Conservation (phyloP, 257 asterid genomes). For the Mitragyna speciosa region DNA sequence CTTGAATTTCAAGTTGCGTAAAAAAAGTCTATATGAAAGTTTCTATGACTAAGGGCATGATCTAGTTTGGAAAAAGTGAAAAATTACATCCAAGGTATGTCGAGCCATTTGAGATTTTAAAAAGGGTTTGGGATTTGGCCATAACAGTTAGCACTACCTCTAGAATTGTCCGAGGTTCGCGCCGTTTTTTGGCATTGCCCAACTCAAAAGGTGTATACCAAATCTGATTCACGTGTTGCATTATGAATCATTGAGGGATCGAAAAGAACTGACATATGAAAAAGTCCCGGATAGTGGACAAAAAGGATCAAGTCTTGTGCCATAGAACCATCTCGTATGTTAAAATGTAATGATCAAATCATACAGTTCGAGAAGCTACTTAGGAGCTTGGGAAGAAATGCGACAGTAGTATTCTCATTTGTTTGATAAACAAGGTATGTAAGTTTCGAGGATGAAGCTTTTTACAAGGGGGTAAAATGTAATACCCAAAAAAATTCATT, state of each 20-base stretch:
- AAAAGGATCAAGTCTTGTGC: background rate
- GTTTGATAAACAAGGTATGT: background rate
- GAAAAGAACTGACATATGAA: background rate
- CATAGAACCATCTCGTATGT: background rate
- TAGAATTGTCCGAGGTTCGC: background rate
- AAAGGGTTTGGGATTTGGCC: background rate
- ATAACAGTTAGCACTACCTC: background rate
- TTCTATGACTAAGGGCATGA: background rate
- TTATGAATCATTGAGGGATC: background rate
- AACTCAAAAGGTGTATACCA: background rate
- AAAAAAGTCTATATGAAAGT: background rate
- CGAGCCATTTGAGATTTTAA: constrained; percentile 2
- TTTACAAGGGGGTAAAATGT: too few species aligned
- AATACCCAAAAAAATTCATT: too few species aligned
- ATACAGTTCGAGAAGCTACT: background rate
- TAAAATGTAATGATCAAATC: background rate
- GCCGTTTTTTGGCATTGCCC: background rate
- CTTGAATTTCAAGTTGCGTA: background rate
- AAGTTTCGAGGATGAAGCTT: too few species aligned
- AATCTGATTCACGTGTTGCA: background rate
- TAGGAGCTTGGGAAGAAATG: background rate
- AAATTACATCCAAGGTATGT: background rate
- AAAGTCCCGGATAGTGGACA: background rate
- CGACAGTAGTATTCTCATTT: background rate
- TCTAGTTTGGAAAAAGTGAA: background rate